Base-by-base conservation (phyloP, 177 flowering plant species). In the Vitis hybrid region DNA sequence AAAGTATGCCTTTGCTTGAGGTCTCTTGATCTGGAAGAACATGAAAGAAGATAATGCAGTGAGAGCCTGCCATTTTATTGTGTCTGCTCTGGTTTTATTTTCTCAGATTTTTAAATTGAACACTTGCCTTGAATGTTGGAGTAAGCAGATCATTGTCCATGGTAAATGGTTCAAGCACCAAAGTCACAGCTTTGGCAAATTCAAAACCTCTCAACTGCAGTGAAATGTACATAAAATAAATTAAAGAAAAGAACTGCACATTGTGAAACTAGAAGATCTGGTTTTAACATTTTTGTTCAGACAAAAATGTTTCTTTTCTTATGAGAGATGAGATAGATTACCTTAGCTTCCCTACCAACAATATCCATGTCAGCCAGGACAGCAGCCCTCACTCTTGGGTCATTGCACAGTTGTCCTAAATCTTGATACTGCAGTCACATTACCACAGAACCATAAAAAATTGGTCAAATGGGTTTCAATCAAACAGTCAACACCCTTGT, bases 201-300 rank as follows among this genome's bases (percentile, higher is more conserved):
- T 94, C 99, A 73, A 94, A 94, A 51, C 99, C 99, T 80, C 99
- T 84, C 73, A 94, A 82, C 99, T 94, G 89, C 72, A 81, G 21
- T 6, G 6, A 74, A 66, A 50, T 54, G 34, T 12, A 21, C 11
- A 13, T 57, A 34, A 48, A 48, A 30, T 18, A 45, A 12, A 57
- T 21, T 11, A 18, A 56, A 11, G 1, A 48, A 51, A 13, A 18
- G 5, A 56, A 51, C 32, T 18, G 14, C 11, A 5, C 14, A 9
- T 17, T 1, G 2, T 52, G 23, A 30, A 65, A 12, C 15, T 21
- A 26, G 19, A 11, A 34, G 45, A 34, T 3, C 5, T 5, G 45
- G 45, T 5, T 34, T 34, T 34, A 48, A 65, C 57, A 26, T 58
- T 50, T 51, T 60, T n/a, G 26, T 23, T 23, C 26, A 23, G 26